phyloP scores from a whole-genome alignment of 1,284 basidiomycete genomes.

The Ceratobasidium sp. region DNA sequence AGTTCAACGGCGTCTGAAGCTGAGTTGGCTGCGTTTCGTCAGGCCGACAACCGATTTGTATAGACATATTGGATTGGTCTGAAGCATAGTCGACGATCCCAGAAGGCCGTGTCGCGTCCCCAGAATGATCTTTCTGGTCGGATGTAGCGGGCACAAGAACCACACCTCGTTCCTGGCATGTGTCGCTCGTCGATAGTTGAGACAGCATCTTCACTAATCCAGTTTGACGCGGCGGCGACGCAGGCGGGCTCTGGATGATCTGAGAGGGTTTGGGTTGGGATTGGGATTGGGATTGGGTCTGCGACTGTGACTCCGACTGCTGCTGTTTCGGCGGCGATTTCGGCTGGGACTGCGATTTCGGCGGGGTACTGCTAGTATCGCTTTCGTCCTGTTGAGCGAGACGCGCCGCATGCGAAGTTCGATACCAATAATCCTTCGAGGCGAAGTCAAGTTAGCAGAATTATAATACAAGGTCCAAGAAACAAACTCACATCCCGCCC shows the following conservation, averaged over 20 bases:
- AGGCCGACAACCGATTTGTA: constrained; percentile 8
- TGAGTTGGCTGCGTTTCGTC: constrained; percentile 9
- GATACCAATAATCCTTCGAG: constrained; percentile 35
- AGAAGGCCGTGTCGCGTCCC: not conserved
- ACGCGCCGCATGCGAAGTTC: not conserved
- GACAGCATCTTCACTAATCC: constrained; percentile 35
- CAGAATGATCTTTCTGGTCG: not conserved
- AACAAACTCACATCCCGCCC: constrained; percentile 13
- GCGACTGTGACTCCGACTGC: constrained; percentile 9
- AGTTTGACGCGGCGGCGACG: constrained; percentile 25
- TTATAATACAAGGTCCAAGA: not conserved
- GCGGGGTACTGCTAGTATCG: constrained; percentile 23
- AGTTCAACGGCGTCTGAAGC: not conserved
- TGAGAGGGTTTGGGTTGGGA: constrained; percentile 21
- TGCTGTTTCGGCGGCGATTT: constrained; percentile 12
- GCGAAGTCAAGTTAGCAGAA: not conserved
- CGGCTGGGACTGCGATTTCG: constrained; percentile 11
- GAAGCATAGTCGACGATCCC: constrained; percentile 28
- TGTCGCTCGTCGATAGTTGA: constrained; percentile 38
- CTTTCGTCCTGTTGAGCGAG: not conserved
- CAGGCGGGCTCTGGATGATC: constrained; percentile 22
- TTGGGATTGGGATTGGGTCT: constrained; percentile 1
- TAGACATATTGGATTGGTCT: not conserved
- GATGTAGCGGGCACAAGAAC: constrained; percentile 21
- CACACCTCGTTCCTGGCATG: constrained; percentile 15